phyloP scores from a whole-genome alignment of 805 yeast species.

The Starmerella khaoyaiensis region DNA sequence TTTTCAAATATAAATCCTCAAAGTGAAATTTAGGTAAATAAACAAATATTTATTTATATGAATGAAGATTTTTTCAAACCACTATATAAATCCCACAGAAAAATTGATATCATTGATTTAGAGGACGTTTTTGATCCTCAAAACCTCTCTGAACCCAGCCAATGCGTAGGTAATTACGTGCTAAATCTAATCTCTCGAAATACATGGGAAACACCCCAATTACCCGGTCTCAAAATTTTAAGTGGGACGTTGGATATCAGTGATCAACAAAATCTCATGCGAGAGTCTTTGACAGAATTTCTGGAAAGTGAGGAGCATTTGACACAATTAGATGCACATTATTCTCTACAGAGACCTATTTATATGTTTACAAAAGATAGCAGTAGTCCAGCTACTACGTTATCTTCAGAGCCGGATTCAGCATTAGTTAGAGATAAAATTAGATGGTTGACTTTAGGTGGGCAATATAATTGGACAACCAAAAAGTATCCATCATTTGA shows the following conservation, averaged over 20 bases:
- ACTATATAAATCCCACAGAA: conserved; percentile 20
- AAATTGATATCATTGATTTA: conserved; percentile 4
- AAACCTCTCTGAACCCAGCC: neutral
- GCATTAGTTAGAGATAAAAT: conserved; percentile 21
- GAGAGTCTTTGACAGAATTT: conserved; percentile 26
- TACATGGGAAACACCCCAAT: conserved; percentile 20
- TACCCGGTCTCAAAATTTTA: conserved; percentile 29
- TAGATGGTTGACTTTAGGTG: conserved; percentile 38
- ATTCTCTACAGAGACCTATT: conserved; percentile 26
- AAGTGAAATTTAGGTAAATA: no score
- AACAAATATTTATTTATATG: neutral
- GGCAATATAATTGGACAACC: conserved; percentile 36
- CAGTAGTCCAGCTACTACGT: neutral
- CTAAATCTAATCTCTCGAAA: neutral
- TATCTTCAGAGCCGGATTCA: conserved; percentile 5
- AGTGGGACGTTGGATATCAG: conserved; percentile 20
- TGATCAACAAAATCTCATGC: conserved; percentile 25
- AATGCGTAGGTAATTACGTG: conserved; percentile 4
- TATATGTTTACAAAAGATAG: conserved; percentile 24
- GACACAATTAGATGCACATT: conserved; percentile 29
- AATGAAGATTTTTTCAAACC: conserved; percentile 23
- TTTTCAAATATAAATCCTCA: no score
- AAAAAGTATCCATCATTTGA: conserved; percentile 32
- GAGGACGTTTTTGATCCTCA: conserved; percentile 16
- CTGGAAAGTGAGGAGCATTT: conserved; percentile 26